These are phyloP conservation scores for Candida corydali DNA, from an alignment of 805 yeast genomes.

Conservation along the genomic window DNA sequence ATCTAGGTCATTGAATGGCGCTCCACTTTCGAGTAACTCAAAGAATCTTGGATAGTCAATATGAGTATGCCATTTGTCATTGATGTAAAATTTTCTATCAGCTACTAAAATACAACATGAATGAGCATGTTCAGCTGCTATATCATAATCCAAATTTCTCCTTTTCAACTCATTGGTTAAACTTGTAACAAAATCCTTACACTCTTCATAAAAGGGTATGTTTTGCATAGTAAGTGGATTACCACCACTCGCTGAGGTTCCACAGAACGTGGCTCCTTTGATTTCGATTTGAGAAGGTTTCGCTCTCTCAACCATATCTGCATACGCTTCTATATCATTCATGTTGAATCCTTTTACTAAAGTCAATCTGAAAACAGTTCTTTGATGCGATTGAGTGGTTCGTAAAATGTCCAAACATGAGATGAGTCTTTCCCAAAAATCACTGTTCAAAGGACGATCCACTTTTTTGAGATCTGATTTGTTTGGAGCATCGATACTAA, in stretches of 20 bases:
- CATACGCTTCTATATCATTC: conserved; percentile 75
- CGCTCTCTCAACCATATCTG: conserved; percentile 79
- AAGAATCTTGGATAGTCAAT: conserved; percentile 79
- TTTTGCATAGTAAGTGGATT: conserved; percentile 93
- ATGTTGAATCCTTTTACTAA: conserved; percentile 90
- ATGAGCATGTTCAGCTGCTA: conserved; percentile 95
- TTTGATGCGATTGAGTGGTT: conserved; percentile 71
- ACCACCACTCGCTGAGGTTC: conserved; percentile 77
- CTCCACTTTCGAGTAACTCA: conserved; percentile 60
- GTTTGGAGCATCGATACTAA: conserved; percentile 91
- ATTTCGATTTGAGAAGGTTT: conserved; percentile 85
- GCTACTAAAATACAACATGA: conserved; percentile 90
- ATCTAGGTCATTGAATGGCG: conserved; percentile 71
- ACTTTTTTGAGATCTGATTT: conserved; percentile 74
- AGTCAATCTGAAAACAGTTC: conserved; percentile 88
- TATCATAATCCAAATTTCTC: conserved; percentile 69
- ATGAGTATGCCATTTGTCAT: conserved; percentile 83
- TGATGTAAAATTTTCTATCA: conserved; percentile 61
- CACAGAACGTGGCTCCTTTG: conserved; percentile 95
- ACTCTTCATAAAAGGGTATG: conserved; percentile 91
- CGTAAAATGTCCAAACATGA: conserved; percentile 74
- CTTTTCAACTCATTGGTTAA: conserved; percentile 57
- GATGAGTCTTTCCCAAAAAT: conserved; percentile 87
- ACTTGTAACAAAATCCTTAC: conserved; percentile 65
- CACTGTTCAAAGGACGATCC: conserved; percentile 84